Percentiles rank a stretch among this genome's conserved stretches.
These are phyloP conservation scores for Delitschia confertaspora DNA, from an alignment of 495 filamentous ascomycete genomes.

Conservation along the genomic window DNA sequence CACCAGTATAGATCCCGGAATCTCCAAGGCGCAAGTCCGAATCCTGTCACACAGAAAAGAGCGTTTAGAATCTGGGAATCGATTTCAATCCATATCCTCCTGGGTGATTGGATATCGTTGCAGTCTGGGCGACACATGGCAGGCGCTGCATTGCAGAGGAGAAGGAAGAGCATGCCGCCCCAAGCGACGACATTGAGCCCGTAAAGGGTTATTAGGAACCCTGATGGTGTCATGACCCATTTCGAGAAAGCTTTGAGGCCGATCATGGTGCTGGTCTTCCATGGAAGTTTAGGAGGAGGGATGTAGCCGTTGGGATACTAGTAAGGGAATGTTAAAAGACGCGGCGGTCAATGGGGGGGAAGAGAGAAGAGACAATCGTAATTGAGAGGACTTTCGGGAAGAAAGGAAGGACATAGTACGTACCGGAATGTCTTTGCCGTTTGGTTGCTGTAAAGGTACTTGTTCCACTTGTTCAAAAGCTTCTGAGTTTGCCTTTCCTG, in stretches of 20 bases:
- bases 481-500: slow-evolving; percentile 4
- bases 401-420: too few species aligned
- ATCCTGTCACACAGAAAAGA: slow-evolving; percentile 79
- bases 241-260: slow-evolving; percentile 46
- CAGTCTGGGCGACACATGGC: slow-evolving; percentile 72
- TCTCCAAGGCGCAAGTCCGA: slow-evolving; percentile 77
- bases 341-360: too few species aligned
- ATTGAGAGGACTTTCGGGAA: too few species aligned
- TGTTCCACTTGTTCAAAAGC: neutral
- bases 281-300: slow-evolving; percentile 58
- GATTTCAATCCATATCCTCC: slow-evolving; percentile 74
- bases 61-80: slow-evolving; percentile 80
- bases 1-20: slow-evolving; percentile 70
- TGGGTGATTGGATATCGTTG: slow-evolving; percentile 61
- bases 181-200: slow-evolving; percentile 74
- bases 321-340: slow-evolving; percentile 14
- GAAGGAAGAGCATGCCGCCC: slow-evolving; percentile 84
- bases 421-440: neutral
- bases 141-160: slow-evolving; percentile 64
- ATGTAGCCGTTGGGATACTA: slow-evolving; percentile 55
- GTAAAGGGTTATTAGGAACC: slow-evolving; percentile 69
- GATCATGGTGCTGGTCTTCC: slow-evolving; percentile 45
- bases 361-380: too few species aligned
- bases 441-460: neutral
- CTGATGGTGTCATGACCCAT: slow-evolving; percentile 58